Conservation (phyloP, 371 early-diverging fungal species). For the Actinomortierella ambigua region DNA sequence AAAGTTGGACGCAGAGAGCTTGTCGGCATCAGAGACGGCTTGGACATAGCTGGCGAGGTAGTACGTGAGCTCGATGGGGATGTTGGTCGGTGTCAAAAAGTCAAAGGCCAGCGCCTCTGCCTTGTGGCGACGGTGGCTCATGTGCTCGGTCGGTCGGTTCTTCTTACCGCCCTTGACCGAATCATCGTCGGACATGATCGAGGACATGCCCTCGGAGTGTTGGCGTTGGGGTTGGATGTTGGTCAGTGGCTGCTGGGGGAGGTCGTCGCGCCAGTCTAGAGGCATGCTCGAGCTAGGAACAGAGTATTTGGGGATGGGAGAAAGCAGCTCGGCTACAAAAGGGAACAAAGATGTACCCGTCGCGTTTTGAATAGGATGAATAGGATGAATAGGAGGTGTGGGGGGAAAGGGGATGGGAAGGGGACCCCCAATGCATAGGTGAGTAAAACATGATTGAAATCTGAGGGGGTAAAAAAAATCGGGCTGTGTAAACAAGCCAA, state of each 20-base stretch:
- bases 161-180: constrained; percentile 1
- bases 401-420: no score
- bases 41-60: constrained; percentile 52
- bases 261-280: constrained; percentile 37
- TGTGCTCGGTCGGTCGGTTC: constrained; percentile 13
- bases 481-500: no score
- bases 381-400: no score
- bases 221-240: constrained; percentile 3
- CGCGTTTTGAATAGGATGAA: no score
- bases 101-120: constrained; percentile 33
- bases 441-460: no score
- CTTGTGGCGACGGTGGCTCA: constrained; percentile 11
- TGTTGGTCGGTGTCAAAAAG: constrained; percentile 45
- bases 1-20: constrained; percentile 36
- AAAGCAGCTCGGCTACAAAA: constrained; percentile 12
- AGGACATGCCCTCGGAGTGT: background rate
- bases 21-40: constrained; percentile 19
- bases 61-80: constrained; percentile 53
- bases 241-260: constrained; percentile 3
- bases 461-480: no score
- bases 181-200: constrained; percentile 7
- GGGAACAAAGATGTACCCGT: no score
- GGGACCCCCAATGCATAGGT: no score
- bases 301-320: constrained; percentile 47
- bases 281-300: constrained; percentile 39